Evolutionary conservation across 192 early-diverging fungal species (phyloP).

Genomic region (Lobosporangium transversale): DNA sequence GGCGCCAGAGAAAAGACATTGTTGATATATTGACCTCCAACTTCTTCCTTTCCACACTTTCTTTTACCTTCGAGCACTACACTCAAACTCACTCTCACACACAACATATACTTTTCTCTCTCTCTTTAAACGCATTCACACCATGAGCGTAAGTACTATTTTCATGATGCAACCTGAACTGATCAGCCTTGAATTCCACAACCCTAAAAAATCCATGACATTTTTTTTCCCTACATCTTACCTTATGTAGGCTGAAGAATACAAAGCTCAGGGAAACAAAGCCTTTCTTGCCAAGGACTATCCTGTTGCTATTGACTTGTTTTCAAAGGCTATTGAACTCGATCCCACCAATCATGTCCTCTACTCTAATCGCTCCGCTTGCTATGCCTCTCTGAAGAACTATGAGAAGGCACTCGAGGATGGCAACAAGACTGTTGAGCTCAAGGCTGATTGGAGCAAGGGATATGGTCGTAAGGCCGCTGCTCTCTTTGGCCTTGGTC

Average conservation of each 20-base stretch:
- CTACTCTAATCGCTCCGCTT: conserved; percentile 92
- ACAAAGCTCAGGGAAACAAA: conserved; percentile 76
- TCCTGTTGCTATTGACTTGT: conserved; percentile 78
- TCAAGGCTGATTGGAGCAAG: conserved; percentile 90
- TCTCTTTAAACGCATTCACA: conserved; percentile 19
- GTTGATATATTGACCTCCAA: no score
- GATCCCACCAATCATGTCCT: conserved; percentile 91
- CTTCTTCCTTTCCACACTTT: neutral
- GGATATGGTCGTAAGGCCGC: conserved; percentile 91
- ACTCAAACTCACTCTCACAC: no score
- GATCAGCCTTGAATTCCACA: neutral
- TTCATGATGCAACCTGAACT: neutral
- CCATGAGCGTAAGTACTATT: conserved; percentile 36
- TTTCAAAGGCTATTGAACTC: conserved; percentile 86
- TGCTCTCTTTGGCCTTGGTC: conserved; percentile 80
- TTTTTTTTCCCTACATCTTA: neutral
- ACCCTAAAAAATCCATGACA: neutral
- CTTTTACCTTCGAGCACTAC: neutral
- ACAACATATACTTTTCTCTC: no score
- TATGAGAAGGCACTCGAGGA: conserved; percentile 83
- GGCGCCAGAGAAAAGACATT: conserved; percentile 4
- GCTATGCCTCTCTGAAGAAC: conserved; percentile 80
- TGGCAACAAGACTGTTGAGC: conserved; percentile 84
- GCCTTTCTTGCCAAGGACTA: conserved; percentile 85
- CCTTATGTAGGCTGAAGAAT: conserved; percentile 49